Evolutionary conservation across 2,329 filamentous ascomycete species (phyloP).

Genomic region (Aureobasidium musti): DNA sequence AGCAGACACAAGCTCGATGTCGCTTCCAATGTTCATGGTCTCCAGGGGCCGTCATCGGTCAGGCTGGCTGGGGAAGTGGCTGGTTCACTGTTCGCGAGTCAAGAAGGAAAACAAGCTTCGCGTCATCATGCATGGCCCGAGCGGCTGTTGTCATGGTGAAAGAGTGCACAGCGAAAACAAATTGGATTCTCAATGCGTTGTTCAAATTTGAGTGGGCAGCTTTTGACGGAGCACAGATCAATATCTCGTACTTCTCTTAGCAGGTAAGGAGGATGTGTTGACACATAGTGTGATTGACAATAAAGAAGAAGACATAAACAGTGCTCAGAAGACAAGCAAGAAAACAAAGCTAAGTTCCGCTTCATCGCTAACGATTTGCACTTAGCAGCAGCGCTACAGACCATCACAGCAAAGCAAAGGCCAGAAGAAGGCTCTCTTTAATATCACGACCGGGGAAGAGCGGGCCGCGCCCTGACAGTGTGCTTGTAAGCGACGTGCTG

Average conservation of each 20-base stretch:
- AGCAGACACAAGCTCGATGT: constrained; percentile 12
- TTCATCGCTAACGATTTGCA: not conserved
- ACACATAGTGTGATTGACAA: not conserved
- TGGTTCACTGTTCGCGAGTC: constrained; percentile 20
- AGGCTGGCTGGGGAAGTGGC: constrained; percentile 1
- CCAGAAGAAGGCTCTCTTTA: not conserved
- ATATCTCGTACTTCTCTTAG: not conserved
- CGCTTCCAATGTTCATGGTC: constrained; percentile 8
- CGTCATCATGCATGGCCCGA: not conserved
- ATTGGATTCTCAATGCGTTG: constrained; percentile 2
- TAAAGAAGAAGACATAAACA: not conserved
- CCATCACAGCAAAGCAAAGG: constrained; percentile 13
- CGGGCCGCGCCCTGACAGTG: constrained; percentile 20
- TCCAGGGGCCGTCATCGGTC: constrained; percentile 4
- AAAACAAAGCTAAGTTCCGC: not conserved
- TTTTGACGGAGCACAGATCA: constrained; percentile 4
- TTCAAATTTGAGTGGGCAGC: constrained; percentile 21
- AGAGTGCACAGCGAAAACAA: constrained; percentile 9
- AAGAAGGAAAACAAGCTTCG: not conserved
- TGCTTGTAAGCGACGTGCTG: constrained; percentile 12
- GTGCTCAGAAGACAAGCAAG: not conserved
- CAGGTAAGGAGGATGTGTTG: constrained; percentile 11
- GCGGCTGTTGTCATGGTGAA: constrained; percentile 23
- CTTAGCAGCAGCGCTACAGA: not conserved
- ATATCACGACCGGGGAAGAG: constrained; percentile 7